Evolutionary conservation across 208 protist genomes (phyloP).

Genomic region (Leishmania braziliensis): DNA sequence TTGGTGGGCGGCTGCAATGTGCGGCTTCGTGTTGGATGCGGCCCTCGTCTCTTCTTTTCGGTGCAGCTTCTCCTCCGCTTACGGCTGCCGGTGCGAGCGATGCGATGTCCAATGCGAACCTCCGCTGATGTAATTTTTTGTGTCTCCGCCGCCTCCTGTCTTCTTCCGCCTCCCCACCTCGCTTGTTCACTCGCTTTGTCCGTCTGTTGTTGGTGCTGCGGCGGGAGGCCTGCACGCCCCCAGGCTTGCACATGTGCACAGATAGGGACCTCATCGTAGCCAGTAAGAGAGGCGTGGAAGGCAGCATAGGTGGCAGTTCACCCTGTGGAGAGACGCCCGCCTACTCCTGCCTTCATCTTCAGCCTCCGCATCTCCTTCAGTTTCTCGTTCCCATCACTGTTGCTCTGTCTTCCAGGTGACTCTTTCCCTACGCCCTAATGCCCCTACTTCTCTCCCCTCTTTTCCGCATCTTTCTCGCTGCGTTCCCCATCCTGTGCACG

Average conservation of each 20-base stretch:
- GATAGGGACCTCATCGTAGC: background rate
- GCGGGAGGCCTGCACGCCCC: too few species aligned
- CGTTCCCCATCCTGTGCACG: background rate
- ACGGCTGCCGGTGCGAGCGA: too few species aligned
- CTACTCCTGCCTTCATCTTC: background rate
- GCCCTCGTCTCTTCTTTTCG: background rate
- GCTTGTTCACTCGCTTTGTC: too few species aligned
- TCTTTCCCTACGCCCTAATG: too few species aligned
- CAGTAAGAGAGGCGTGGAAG: background rate
- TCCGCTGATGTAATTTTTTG: background rate
- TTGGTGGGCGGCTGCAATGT: background rate
- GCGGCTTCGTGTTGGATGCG: background rate
- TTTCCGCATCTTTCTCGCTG: background rate
- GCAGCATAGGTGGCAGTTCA: background rate
- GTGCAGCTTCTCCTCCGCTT: background rate
- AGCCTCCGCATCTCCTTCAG: background rate
- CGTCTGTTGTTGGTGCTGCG: background rate
- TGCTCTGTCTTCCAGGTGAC: background rate
- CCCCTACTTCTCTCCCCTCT: background rate
- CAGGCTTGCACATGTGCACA: background rate
- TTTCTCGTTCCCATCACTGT: background rate
- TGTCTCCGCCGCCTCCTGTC: too few species aligned
- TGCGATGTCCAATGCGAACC: background rate
- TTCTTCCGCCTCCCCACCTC: background rate
- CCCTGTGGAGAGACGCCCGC: background rate